phyloP scores from a whole-genome alignment of 2,329 filamentous ascomycete species.

The Colletotrichum abscissum region DNA sequence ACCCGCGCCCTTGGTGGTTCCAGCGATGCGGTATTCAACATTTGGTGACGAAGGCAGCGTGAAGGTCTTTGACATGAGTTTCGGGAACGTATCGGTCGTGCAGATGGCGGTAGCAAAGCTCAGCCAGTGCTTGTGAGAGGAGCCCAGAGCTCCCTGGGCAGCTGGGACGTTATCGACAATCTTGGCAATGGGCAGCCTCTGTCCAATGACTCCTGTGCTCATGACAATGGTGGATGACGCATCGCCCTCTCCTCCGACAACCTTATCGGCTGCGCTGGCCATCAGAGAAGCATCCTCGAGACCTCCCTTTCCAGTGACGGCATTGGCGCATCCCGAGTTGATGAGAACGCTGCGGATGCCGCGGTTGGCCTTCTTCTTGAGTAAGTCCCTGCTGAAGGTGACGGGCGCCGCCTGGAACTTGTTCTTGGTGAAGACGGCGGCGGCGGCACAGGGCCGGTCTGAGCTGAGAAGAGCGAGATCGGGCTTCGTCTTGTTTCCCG shows the following conservation, averaged over 20 bases:
- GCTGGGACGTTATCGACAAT: conserved; percentile 86
- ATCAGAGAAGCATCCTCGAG: conserved; percentile 89
- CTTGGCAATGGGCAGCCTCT: conserved; percentile 90
- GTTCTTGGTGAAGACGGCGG: conserved; percentile 97
- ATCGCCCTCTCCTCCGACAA: conserved; percentile 55
- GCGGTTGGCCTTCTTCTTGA: conserved; percentile 73
- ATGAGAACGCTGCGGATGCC: conserved; percentile 86
- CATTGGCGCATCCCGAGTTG: conserved; percentile 97
- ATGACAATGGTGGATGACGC: conserved; percentile 83
- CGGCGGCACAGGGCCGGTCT: conserved; percentile 84
- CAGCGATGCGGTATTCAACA: conserved; percentile 84
- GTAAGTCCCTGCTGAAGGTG: conserved; percentile 80
- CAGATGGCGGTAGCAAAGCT: conserved; percentile 90
- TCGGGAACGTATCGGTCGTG: conserved; percentile 98
- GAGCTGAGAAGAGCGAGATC: conserved; percentile 92
- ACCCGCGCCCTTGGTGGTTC: conserved; percentile 97
- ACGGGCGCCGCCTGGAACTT: conserved; percentile 98
- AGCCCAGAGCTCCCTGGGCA: conserved; percentile 77
- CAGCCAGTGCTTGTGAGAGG: conserved; percentile 87
- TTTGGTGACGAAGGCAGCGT: conserved; percentile 82
- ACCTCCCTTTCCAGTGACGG: conserved; percentile 91
- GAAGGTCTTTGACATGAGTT: conserved; percentile 88
- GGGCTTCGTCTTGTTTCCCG: conserved; percentile 89
- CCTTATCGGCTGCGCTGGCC: conserved; percentile 81
- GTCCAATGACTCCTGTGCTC: conserved; percentile 98